Conservation (phyloP, 305 asterid species). For the Lippia alba region DNA sequence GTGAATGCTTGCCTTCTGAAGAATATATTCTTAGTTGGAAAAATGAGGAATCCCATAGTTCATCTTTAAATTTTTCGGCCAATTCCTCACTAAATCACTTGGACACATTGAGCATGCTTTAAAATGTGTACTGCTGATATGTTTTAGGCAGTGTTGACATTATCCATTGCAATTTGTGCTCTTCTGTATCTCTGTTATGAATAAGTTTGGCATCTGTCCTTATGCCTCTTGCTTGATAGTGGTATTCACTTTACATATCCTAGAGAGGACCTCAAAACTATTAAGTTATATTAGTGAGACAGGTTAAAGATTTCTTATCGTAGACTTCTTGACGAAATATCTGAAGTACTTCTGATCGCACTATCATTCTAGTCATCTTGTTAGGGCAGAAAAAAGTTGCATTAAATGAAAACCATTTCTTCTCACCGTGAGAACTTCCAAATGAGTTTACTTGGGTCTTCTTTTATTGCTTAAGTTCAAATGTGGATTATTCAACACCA, state of each 20-base stretch:
- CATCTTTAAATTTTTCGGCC: background rate
- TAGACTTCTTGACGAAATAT: background rate
- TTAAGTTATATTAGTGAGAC: background rate
- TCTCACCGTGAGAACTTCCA: background rate
- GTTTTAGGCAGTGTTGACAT: background rate
- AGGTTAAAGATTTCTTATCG: background rate
- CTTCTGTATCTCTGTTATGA: background rate
- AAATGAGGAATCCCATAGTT: background rate
- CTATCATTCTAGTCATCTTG: background rate
- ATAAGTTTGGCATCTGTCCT: background rate
- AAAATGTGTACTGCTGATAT: background rate
- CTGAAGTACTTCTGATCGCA: background rate
- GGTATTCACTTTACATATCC: background rate
- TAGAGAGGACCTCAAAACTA: background rate
- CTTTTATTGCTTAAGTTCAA: background rate
- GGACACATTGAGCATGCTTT: constrained; percentile 3
- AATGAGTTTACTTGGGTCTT: background rate
- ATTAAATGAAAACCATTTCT: background rate
- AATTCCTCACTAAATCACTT: background rate
- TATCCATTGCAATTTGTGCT: background rate
- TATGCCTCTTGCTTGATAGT: constrained; percentile 6
- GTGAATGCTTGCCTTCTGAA: background rate
- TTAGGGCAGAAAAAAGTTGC: background rate
- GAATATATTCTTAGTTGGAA: background rate
- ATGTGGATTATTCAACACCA: background rate